Percentiles rank a stretch among this genome's conserved stretches.
phyloP scores from a whole-genome alignment of 2,329 filamentous ascomycete genomes.

The Penicillium sp. region DNA sequence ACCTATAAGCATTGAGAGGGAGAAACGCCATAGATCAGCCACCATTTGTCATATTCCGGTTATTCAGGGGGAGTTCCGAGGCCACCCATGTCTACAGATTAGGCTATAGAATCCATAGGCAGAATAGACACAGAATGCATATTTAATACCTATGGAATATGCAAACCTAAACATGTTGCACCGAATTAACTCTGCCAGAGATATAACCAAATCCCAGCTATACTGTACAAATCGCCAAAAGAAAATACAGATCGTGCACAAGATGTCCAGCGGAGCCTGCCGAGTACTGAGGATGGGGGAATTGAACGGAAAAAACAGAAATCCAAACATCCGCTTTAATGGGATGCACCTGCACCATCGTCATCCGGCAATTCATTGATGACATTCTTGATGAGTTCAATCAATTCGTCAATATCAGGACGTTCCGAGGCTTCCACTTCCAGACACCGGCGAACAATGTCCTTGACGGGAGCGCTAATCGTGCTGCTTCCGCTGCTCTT shows the following conservation, averaged over 20 bases:
- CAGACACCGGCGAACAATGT: constrained; percentile 84
- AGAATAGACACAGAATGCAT: background rate
- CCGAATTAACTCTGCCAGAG: background rate
- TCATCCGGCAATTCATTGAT: constrained; percentile 68
- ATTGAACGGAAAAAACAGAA: constrained; percentile 4
- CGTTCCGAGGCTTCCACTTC: constrained; percentile 83
- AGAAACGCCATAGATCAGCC: too few species aligned
- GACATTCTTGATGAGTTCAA: constrained; percentile 72
- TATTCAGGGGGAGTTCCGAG: too few species aligned
- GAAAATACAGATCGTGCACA: constrained; percentile 5
- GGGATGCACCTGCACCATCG: constrained; percentile 35
- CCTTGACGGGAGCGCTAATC: constrained; percentile 80
- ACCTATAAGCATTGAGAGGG: too few species aligned
- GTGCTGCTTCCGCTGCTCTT: constrained; percentile 50
- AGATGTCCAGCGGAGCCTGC: constrained; percentile 14
- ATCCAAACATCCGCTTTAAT: constrained; percentile 8
- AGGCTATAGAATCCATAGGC: too few species aligned
- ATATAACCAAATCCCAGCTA: constrained; percentile 15
- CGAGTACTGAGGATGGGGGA: constrained; percentile 8
- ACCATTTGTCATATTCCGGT: too few species aligned
- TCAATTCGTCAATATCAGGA: constrained; percentile 83
- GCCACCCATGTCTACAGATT: too few species aligned
- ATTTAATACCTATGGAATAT: background rate
- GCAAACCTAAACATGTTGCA: background rate
- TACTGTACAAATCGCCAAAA: constrained; percentile 28